A percentile compares a stretch with the other conserved stretches of the same genome.
Evolutionary conservation across 139 green algal species (phyloP).

Genomic region (Chlamydomonas applanata): DNA sequence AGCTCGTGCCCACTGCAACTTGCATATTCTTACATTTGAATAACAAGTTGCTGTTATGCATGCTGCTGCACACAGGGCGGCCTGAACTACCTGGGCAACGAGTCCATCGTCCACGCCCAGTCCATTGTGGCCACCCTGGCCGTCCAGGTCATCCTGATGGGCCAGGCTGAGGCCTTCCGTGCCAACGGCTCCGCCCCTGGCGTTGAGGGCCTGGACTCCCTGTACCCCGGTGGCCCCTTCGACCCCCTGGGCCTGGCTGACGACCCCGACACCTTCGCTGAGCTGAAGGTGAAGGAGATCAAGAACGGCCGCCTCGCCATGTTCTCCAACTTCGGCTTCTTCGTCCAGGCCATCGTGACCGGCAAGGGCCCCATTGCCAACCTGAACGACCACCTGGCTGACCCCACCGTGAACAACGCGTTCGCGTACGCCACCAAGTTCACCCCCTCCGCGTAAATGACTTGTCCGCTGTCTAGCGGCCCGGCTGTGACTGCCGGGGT

Average conservation of each 20-base stretch:
- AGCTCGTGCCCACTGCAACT: too few species aligned
- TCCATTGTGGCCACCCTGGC: constrained; percentile 86
- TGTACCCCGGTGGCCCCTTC: constrained; percentile 87
- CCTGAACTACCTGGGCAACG: constrained; percentile 80
- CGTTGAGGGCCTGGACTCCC: constrained; percentile 83
- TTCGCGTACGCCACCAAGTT: constrained; percentile 67
- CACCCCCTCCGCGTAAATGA: constrained; percentile 16
- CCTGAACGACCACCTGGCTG: constrained; percentile 75
- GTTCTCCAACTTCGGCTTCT: constrained; percentile 59
- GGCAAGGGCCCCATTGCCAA: constrained; percentile 53
- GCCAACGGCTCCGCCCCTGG: constrained; percentile 51
- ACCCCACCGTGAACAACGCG: constrained; percentile 70
- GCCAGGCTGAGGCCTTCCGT: constrained; percentile 76
- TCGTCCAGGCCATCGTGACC: constrained; percentile 77
- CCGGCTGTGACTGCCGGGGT: too few species aligned
- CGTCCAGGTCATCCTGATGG: constrained; percentile 84
- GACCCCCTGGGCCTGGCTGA: constrained; percentile 94
- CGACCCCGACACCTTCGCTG: constrained; percentile 89
- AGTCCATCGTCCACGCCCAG: constrained; percentile 84
- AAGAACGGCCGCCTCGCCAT: constrained; percentile 45
- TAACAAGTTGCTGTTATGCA: too few species aligned
- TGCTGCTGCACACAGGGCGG: constrained; percentile 33
- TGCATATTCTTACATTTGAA: too few species aligned
- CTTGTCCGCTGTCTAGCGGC: too few species aligned
- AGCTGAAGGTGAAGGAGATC: constrained; percentile 75